A percentile compares a stretch with the other conserved stretches of the same genome.
Evolutionary conservation across 2,329 filamentous ascomycete species (phyloP).

Genomic region (Trichocomaceae sp.): DNA sequence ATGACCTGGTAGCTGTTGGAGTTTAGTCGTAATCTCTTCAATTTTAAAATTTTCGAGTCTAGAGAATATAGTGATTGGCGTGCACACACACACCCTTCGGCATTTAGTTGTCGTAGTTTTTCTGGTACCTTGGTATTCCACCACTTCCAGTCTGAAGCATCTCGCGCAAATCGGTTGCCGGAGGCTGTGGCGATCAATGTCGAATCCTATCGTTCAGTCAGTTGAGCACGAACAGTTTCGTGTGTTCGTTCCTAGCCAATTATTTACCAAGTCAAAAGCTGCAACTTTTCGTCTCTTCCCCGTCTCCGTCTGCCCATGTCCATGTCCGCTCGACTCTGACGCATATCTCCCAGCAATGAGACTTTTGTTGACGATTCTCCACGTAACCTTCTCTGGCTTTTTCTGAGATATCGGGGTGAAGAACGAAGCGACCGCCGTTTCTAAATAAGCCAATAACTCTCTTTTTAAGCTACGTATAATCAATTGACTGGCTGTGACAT

Average conservation of each 20-base stretch:
- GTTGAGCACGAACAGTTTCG: too few species aligned
- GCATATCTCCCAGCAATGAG: conserved; percentile 69
- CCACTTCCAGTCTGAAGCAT: conserved; percentile 86
- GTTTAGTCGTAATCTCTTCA: background rate
- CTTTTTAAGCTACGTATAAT: background rate
- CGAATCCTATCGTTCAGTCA: conserved; percentile 59
- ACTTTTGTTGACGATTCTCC: conserved; percentile 61
- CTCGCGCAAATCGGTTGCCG: conserved; percentile 67
- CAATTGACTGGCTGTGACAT: background rate
- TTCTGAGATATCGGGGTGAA: conserved; percentile 85
- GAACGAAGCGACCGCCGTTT: conserved; percentile 65
- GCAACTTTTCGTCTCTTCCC: conserved; percentile 31
- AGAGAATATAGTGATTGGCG: conserved; percentile 13
- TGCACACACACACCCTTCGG: conserved; percentile 53
- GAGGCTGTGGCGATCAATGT: conserved; percentile 77
- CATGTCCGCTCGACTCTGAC: conserved; percentile 11
- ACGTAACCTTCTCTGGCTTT: conserved; percentile 65
- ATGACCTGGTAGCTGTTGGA: conserved; percentile 67
- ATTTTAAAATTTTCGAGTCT: too few species aligned
- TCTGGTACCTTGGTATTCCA: conserved; percentile 68
- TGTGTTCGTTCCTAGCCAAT: too few species aligned
- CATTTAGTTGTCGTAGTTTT: conserved; percentile 60
- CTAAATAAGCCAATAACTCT: conserved; percentile 16
- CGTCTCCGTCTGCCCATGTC: conserved; percentile 10
- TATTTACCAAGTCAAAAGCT: conserved; percentile 42